Conservation (phyloP, 129 eudicot species). For the Helichrysum umbraculigerum region DNA sequence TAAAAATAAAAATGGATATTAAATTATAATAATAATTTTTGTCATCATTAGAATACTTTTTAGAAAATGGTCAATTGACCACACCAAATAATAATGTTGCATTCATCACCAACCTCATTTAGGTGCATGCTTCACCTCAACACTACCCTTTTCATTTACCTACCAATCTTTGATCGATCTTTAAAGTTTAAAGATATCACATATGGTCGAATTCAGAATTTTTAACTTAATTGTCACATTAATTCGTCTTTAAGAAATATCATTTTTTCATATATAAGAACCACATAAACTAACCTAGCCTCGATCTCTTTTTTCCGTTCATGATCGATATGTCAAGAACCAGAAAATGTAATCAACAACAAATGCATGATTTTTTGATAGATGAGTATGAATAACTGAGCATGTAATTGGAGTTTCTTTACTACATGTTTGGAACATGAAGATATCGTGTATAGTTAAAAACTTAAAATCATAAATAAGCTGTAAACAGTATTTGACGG, state of each 20-base stretch:
- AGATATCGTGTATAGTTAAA: not conserved
- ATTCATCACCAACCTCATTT: slow-evolving; percentile 25
- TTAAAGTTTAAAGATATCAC: no score
- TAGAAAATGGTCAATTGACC: slow-evolving; percentile 30
- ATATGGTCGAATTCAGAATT: no score
- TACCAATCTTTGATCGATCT: slow-evolving; percentile 14
- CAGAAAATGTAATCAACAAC: not conserved
- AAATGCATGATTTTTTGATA: not conserved
- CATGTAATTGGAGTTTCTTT: not conserved
- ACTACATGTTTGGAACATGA: not conserved
- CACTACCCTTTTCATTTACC: slow-evolving; percentile 27
- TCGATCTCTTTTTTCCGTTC: not conserved
- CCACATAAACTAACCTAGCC: no score
- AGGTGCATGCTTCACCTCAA: slow-evolving; percentile 28
- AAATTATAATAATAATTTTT: not conserved
- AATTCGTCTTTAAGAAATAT: no score
- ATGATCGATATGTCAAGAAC: not conserved
- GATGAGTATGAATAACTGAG: not conserved
- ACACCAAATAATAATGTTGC: slow-evolving; percentile 18
- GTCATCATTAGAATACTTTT: slow-evolving; percentile 23
- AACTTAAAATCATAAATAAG: not conserved
- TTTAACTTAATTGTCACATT: no score
- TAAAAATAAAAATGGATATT: not conserved
- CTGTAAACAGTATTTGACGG: not conserved
- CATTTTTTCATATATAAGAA: no score